A percentile compares a stretch with the other conserved stretches of the same genome.
Evolutionary conservation across 495 filamentous ascomycete species (phyloP).

Genomic region (Trichoderma asperelloides): DNA sequence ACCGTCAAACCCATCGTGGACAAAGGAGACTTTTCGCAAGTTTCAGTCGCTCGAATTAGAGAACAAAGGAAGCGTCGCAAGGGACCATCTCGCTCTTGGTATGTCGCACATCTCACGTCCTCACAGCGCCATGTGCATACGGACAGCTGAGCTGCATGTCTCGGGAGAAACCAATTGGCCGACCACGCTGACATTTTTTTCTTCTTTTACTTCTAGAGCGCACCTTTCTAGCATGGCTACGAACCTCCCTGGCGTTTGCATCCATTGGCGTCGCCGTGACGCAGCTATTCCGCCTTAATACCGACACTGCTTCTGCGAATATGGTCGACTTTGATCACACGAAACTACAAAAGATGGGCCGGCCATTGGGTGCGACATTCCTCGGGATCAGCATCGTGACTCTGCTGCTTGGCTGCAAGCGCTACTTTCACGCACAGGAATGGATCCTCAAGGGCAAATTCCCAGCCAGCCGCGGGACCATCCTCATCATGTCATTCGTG

Average conservation of each 20-base stretch:
- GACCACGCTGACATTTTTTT: constrained; percentile 15
- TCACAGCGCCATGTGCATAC: neutral
- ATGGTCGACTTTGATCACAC: constrained; percentile 21
- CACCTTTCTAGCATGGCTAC: constrained; percentile 94
- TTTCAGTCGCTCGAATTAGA: constrained; percentile 84
- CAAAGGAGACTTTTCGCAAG: constrained; percentile 45
- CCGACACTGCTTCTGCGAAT: constrained; percentile 31
- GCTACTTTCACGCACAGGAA: constrained; percentile 57
- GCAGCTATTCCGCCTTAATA: constrained; percentile 91
- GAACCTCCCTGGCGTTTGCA: constrained; percentile 91
- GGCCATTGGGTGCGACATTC: constrained; percentile 90
- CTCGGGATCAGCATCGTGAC: constrained; percentile 79
- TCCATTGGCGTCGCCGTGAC: constrained; percentile 95
- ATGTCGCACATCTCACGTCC: constrained; percentile 19
- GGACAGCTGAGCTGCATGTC: constrained; percentile 10
- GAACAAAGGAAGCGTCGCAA: constrained; percentile 91
- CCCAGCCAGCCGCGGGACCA: constrained; percentile 79
- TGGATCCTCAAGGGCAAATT: constrained; percentile 94
- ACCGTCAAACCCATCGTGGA: constrained; percentile 16
- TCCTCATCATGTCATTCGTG: constrained; percentile 66
- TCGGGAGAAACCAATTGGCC: constrained; percentile 10
- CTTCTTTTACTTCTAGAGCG: constrained; percentile 52
- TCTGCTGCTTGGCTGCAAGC: constrained; percentile 66
- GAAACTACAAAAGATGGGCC: constrained; percentile 69
- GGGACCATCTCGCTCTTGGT: constrained; percentile 94